These are phyloP conservation scores for Auriculariales sp. DNA, from an alignment of 768 basidiomycete species.

Conservation along the genomic window DNA sequence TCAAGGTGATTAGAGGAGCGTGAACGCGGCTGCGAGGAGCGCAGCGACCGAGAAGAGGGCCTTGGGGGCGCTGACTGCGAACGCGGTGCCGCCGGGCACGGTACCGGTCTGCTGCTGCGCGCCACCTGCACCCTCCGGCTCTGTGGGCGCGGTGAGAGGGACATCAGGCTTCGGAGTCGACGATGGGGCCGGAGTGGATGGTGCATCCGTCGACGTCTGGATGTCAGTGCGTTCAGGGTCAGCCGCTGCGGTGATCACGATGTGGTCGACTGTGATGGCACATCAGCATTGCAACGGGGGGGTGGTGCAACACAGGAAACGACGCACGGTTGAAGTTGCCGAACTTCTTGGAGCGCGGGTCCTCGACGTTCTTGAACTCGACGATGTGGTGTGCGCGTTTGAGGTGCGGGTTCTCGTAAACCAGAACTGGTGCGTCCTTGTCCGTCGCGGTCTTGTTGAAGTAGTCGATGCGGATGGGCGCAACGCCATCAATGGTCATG, in stretches of 20 bases:
- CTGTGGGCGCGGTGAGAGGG: too few species aligned
- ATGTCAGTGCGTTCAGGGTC: not conserved
- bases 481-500: conserved; percentile 2
- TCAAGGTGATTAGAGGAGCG: too few species aligned
- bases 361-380: not conserved
- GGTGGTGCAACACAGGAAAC: not conserved
- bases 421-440: conserved; percentile 1
- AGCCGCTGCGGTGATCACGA: not conserved
- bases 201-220: not conserved
- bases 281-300: not conserved
- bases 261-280: not conserved
- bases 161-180: too few species aligned
- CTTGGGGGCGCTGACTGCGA: too few species aligned
- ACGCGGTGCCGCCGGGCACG: too few species aligned
- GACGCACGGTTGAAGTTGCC: conserved; percentile 1
- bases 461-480: not conserved
- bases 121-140: too few species aligned
- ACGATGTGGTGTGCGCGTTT: not conserved
- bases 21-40: too few species aligned
- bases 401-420: not conserved
- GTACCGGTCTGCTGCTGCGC: too few species aligned
- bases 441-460: not conserved
- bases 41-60: too few species aligned
- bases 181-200: not conserved
- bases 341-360: not conserved